Evolutionary conservation across 208 protist species (phyloP), one percentile per base, ranked within the genome.

Genomic region (Plasmodiophora brassicae): DNA sequence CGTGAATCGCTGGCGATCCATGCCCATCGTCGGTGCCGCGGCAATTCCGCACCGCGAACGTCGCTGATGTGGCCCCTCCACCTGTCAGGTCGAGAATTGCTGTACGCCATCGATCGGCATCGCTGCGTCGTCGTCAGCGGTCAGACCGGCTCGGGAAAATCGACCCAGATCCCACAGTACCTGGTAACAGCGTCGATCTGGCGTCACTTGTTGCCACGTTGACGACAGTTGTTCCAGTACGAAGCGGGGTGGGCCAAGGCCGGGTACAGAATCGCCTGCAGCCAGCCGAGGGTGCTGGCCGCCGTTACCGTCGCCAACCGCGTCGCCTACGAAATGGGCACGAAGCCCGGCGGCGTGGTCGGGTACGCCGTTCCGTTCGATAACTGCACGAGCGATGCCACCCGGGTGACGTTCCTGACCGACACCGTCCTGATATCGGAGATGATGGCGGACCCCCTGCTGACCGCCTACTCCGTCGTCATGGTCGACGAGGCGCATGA

Each of bases 351-450:
- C 20, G 84, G 38, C 1, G 32, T 84, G 0, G 91, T 93, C 0
- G 91, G 91, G 38, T 94, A 93, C 86, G 44, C 84, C 14, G 83
- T 94, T 22, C 88, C 88, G 45, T 94, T 93, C 89, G 88, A 93
- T 45, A 71, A 87, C 39, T 39, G 10, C 5, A 87, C 84, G 25
- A 38, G 36, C 22, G 46, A 46, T 14, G 36, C 88, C 14, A 95
- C 95, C 36, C 36, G 57, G 35, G 89, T 96, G 39, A 93, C 94
- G 85, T 97, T 94, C 87, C 86, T 96, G 53, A 97, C 95, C 5
- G 95, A 97, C 85, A 94, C 94, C 39, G 91, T 96, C 85, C 85
- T 97, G 20, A 41, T 97, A 22, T 32, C 93, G 10, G 95, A 96
- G 72, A 92, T 93, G 78, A 92, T 95, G 87, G 10, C 88, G 0